Evolutionary conservation across 768 basidiomycete genomes (phyloP), one percentile per base, ranked within the genome.

Genomic region (Rhizopogon rudus): DNA sequence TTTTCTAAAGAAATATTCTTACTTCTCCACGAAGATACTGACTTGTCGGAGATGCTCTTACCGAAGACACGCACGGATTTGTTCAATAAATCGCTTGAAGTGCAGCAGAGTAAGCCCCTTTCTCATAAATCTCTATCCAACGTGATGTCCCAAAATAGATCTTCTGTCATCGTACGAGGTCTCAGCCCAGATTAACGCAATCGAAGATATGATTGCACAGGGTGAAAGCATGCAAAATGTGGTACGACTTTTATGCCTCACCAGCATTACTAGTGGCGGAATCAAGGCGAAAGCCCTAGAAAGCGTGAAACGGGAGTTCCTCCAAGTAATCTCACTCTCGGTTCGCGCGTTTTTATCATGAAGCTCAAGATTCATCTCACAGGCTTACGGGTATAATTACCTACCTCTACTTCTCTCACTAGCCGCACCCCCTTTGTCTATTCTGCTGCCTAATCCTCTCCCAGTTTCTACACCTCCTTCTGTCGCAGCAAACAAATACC

Each of bases 141-240:
- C 16, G 33, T 16, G 16, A 44, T 49, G 20, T 29, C 25, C 33
- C 22, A 35, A 41, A 43, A 10, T 65, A 98, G 95, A 98, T 69
- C 78, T 99, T n/a, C 81, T 98, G 31, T 92, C 94, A 6, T 95
- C 93, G 6, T 93, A 95, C 65, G 90, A 98, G 62, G 76, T 88
- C 28, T 74, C 83, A 12, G 77, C 78, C 4, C 97, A 98, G 68
- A 78, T 97, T 42, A 73, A 73, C n/a, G 84, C 86, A 0, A 91
- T 99, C 53, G 96, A 98, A 67, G 92, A 95, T 54, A 74, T 99
- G 61, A 85, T 98, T 58, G 83, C 90, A 16, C 88, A 91, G 63
- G 91, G 91, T 51, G 86, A 87, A 2, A 90, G 94, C 41, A 80
- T 94, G 77, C 82, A 84, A 58, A 79, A 78, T 8, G 82, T 96